phyloP scores from a whole-genome alignment of 371 early-diverging fungal genomes.

The Apophysomyces ossiformis region DNA sequence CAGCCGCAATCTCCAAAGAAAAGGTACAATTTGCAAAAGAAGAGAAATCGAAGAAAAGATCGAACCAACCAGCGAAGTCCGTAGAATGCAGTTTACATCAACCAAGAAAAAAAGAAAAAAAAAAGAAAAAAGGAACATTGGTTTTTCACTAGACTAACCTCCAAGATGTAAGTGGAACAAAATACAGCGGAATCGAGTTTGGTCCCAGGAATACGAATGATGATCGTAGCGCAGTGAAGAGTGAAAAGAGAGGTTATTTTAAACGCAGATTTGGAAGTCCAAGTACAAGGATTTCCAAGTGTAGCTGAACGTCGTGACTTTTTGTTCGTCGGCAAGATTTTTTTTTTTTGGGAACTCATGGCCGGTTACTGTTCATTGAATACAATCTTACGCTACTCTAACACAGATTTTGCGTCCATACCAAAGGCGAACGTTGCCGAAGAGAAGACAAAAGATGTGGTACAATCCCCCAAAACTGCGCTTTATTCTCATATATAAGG shows the following conservation, averaged over 20 bases:
- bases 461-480: too few species aligned
- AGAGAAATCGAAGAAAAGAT: background rate
- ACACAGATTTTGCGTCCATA: too few species aligned
- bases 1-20: slow-evolving; percentile 1
- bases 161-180: slow-evolving; percentile 10
- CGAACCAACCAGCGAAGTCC: background rate
- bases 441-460: too few species aligned
- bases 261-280: too few species aligned
- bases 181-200: slow-evolving; percentile 8
- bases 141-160: slow-evolving; percentile 6
- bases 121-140: background rate
- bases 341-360: too few species aligned
- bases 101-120: background rate
- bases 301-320: too few species aligned
- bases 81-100: slow-evolving; percentile 7
- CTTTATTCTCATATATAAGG: too few species aligned
- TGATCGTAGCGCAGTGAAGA: background rate
- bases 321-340: too few species aligned
- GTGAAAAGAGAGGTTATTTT: background rate
- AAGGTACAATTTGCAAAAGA: slow-evolving; percentile 6
- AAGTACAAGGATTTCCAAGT: too few species aligned
- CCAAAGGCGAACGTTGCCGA: too few species aligned
- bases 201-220: slow-evolving; percentile 2
- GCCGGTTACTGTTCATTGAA: too few species aligned
- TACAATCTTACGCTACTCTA: too few species aligned